Conservation (phyloP, 2,329 filamentous ascomycete species). For the Cercospora berteroae region DNA sequence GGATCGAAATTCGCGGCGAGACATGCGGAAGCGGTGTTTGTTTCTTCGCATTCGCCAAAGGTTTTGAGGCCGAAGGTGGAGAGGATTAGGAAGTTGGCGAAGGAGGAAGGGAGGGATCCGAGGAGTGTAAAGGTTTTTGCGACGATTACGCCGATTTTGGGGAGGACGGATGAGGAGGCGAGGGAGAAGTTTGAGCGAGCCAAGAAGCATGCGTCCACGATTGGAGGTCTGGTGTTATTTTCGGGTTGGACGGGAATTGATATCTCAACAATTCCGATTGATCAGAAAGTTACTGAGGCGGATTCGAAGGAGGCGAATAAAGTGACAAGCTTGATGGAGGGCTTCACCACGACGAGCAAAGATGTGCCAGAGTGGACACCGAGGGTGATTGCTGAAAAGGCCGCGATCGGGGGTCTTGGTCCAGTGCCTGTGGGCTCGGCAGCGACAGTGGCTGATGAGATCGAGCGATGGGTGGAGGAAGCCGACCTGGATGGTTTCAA, state of each 20-base stretch:
- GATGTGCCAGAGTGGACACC: conserved; percentile 50
- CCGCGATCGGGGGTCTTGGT: conserved; percentile 50
- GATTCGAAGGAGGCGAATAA: conserved; percentile 55
- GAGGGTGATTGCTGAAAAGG: conserved; percentile 47
- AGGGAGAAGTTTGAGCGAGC: conserved; percentile 61
- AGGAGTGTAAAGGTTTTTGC: conserved; percentile 65
- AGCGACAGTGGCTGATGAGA: conserved; percentile 47
- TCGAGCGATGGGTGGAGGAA: conserved; percentile 49
- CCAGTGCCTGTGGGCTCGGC: conserved; percentile 51
- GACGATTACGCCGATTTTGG: conserved; percentile 64
- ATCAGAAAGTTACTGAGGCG: conserved; percentile 56
- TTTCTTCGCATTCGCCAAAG: conserved; percentile 62
- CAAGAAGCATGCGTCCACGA: conserved; percentile 59
- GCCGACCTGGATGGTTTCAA: conserved; percentile 46
- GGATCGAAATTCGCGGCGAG: conserved; percentile 57
- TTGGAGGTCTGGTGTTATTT: conserved; percentile 68
- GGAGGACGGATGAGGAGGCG: conserved; percentile 64
- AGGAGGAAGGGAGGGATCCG: conserved; percentile 55
- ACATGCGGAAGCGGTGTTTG: conserved; percentile 65
- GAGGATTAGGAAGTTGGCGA: conserved; percentile 57
- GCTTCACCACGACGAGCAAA: conserved; percentile 44
- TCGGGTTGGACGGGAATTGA: conserved; percentile 71
- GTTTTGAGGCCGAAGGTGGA: conserved; percentile 63
- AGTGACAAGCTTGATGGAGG: conserved; percentile 37
- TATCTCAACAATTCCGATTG: conserved; percentile 56